Conservation (phyloP, 148 eudicot species). For the Chenopodium formosanum region DNA sequence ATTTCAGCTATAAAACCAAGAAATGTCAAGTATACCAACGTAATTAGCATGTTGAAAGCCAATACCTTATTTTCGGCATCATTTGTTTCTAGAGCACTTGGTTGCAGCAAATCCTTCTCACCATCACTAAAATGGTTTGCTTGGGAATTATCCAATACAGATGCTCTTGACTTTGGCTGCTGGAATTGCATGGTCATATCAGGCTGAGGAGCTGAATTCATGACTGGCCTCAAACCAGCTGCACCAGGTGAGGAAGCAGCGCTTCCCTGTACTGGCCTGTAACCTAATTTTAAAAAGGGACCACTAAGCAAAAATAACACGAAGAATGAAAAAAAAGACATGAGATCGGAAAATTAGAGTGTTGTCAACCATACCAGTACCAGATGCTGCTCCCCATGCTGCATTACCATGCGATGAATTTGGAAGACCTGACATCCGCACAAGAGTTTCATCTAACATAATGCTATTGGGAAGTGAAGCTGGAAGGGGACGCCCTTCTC, state of each 20-base stretch:
- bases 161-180: slow-evolving; percentile 47
- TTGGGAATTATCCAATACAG: slow-evolving; percentile 45
- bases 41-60: slow-evolving; percentile 6
- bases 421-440: slow-evolving; percentile 80
- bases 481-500: slow-evolving; percentile 94
- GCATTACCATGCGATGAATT: slow-evolving; percentile 54
- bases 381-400: slow-evolving; percentile 66
- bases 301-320: slow-evolving; percentile 1
- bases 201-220: slow-evolving; percentile 42
- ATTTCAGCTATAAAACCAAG: not conserved
- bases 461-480: slow-evolving; percentile 71
- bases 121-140: slow-evolving; percentile 44
- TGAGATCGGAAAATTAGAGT: not conserved
- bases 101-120: slow-evolving; percentile 42
- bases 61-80: slow-evolving; percentile 63
- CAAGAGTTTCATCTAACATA: slow-evolving; percentile 81
- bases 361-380: slow-evolving; percentile 33
- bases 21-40: not conserved
- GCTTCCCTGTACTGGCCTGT: slow-evolving; percentile 65
- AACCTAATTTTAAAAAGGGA: slow-evolving; percentile 39
- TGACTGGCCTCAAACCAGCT: slow-evolving; percentile 61
- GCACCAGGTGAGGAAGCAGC: slow-evolving; percentile 49
- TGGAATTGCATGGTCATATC: slow-evolving; percentile 48
- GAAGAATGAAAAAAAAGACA: not conserved
- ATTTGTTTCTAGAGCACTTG: slow-evolving; percentile 38